Base-by-base conservation (phyloP, 352 stramenopile genomes). In the Thraustotheca clavata region DNA sequence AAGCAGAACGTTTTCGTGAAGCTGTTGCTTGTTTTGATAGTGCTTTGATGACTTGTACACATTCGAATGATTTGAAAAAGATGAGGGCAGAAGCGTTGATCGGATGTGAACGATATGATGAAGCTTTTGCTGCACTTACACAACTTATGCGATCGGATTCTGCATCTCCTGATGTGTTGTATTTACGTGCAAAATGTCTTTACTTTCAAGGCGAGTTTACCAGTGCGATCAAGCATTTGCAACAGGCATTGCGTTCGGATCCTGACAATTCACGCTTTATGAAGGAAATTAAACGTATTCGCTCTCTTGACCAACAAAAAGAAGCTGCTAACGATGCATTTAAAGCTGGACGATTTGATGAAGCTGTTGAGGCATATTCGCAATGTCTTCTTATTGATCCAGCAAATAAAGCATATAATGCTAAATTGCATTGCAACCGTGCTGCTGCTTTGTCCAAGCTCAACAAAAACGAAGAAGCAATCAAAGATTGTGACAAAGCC, bases 351-450 rank as follows among this genome's bases (percentile, higher is more conserved):
- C 76, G 76, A 36, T 92, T 93, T 71, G 61, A 75, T 22, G 76
- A 89, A 24, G 93, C 93, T 29, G 79, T 97, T 24, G 76, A 92
- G 31, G 86, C 85, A 70, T 98, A 96, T 74, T 80, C 82, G 16
- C 73, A 89, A 57, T 92, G 84, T 39, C 67, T 98, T 11, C 72
- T 82, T 33, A 86, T 97, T 48, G 89, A 96, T 69, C 86, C 83
- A 26, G 72, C 77, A 33, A 96, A 97, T 74, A 97, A 96, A 69
- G 69, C 77, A 18, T 97, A 95, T 71, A 96, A 95, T 73, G 87
- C 91, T 27, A 97, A 97, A 77, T 83, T 98, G 49, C 81, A 96
- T 70, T 96, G 86, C 73, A 98, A 98, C 73, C 84, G 91, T 22
- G 92, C 88, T 26, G 94, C 89, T 40, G 85, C 87, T 27, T 71